These are phyloP conservation scores for Brassica cretica DNA, from an alignment of 345 rosid species.

Conservation along the genomic window DNA sequence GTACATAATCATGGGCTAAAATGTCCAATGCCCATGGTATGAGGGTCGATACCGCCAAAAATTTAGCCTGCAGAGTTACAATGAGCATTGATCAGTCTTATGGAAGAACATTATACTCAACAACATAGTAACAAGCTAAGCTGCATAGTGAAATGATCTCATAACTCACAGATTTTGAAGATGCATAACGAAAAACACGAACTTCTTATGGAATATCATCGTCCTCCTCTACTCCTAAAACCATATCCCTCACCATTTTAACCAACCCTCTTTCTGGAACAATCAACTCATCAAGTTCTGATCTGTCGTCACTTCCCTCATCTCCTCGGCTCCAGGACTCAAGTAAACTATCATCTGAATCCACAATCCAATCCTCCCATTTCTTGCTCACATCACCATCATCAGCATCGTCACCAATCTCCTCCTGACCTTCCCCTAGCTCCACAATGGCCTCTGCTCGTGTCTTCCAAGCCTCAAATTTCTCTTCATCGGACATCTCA, in stretches of 20 bases:
- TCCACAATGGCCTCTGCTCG: constrained; percentile 90
- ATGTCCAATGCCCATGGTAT: constrained; percentile 88
- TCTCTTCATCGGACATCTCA: constrained; percentile 55
- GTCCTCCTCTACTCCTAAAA: constrained; percentile 75
- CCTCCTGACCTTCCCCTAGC: constrained; percentile 82
- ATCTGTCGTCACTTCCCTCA: constrained; percentile 32
- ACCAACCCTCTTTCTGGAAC: constrained; percentile 61
- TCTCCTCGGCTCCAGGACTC: constrained; percentile 49
- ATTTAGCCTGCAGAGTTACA: constrained; percentile 67
- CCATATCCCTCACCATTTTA: constrained; percentile 63
- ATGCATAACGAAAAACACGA: constrained; percentile 81
- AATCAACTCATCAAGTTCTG: constrained; percentile 38
- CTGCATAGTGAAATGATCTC: not conserved
- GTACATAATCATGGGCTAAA: constrained; percentile 86
- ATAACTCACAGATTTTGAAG: constrained; percentile 67
- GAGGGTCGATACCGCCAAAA: constrained; percentile 69
- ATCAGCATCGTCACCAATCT: constrained; percentile 9
- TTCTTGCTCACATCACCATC: constrained; percentile 56
- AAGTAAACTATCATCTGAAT: constrained; percentile 44
- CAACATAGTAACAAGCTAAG: not conserved
- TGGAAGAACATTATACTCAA: constrained; percentile 10
- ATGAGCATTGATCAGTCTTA: constrained; percentile 19
- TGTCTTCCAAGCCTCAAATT: constrained; percentile 89
- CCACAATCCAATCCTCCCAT: constrained; percentile 97
- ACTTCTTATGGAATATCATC: constrained; percentile 79